phyloP scores from a whole-genome alignment of 768 basidiomycete genomes.

The Leccinum disarticulatum region DNA sequence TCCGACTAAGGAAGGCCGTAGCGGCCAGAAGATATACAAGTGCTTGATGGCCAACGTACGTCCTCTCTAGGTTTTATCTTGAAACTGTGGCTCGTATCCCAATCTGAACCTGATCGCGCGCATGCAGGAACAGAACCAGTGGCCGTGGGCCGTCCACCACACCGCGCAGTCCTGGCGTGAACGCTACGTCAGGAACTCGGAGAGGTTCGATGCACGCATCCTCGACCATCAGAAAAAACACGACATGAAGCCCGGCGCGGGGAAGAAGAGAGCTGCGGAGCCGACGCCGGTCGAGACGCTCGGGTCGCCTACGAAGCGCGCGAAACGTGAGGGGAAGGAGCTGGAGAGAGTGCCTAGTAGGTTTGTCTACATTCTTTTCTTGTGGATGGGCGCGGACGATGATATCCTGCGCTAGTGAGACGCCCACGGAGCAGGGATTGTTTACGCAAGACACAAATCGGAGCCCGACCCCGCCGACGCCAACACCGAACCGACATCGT shows the following conservation, averaged over 20 bases:
- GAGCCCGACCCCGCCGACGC: background rate
- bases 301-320: constrained; percentile 8
- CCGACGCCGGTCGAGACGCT: background rate
- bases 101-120: background rate
- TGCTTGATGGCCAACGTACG: constrained; percentile 47
- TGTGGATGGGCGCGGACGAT: too few relatives aligned
- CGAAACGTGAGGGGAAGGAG: background rate
- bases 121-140: constrained; percentile 38
- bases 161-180: constrained; percentile 65
- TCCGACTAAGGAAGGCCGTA: constrained; percentile 41
- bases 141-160: constrained; percentile 55
- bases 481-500: background rate
- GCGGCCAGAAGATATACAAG: constrained; percentile 46
- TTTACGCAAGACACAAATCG: background rate
- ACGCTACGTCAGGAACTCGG: constrained; percentile 50
- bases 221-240: constrained; percentile 38
- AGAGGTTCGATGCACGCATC: constrained; percentile 44
- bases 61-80: background rate
- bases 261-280: constrained; percentile 3
- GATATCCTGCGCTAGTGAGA: constrained; percentile 7
- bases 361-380: constrained; percentile 1
- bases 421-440: background rate
- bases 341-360: background rate
- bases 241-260: background rate
- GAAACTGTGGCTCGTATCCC: background rate